A percentile compares a stretch with the other conserved stretches of the same genome.
Conservation (phyloP, 192 early-diverging fungal genomes). For the Rhizophagus sp. region DNA sequence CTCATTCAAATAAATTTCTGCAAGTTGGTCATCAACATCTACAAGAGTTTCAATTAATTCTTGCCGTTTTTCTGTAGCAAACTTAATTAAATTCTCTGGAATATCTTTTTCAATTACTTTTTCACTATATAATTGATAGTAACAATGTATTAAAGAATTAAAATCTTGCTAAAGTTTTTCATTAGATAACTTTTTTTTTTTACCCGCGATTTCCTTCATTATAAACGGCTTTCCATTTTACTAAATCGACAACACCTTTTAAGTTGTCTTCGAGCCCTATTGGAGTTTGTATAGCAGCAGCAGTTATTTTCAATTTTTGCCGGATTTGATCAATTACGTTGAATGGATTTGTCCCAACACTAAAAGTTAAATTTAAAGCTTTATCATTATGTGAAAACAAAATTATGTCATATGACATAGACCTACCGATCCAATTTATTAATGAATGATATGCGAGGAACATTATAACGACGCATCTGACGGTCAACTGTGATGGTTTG, state of each 20-base stretch:
- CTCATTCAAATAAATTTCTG: slow-evolving; percentile 80
- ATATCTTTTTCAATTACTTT: slow-evolving; percentile 72
- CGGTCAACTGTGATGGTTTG: slow-evolving; percentile 90
- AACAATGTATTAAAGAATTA: too few relatives aligned
- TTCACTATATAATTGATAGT: slow-evolving; percentile 46
- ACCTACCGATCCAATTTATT: slow-evolving; percentile 86
- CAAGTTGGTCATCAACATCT: slow-evolving; percentile 83
- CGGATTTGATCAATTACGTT: slow-evolving; percentile 81
- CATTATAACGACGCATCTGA: slow-evolving; percentile 88
- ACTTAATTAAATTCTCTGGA: slow-evolving; percentile 62
- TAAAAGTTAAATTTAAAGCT: slow-evolving; percentile 7
- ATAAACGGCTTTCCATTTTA: slow-evolving; percentile 83
- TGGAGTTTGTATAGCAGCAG: slow-evolving; percentile 79
- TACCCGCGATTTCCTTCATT: slow-evolving; percentile 89
- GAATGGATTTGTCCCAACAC: slow-evolving; percentile 79
- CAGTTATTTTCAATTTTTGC: slow-evolving; percentile 73
- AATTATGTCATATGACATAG: neutral
- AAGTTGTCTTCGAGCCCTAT: slow-evolving; percentile 89
- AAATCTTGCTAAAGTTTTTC: too few relatives aligned
- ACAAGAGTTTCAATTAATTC: slow-evolving; percentile 79
- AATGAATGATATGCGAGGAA: slow-evolving; percentile 84
- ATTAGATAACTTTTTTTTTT: neutral
- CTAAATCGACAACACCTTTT: slow-evolving; percentile 88
- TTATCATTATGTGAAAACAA: neutral
- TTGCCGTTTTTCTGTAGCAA: slow-evolving; percentile 66